phyloP scores from a whole-genome alignment of 1,284 basidiomycete species.

The Xerocomus cyaneibrunnescens region DNA sequence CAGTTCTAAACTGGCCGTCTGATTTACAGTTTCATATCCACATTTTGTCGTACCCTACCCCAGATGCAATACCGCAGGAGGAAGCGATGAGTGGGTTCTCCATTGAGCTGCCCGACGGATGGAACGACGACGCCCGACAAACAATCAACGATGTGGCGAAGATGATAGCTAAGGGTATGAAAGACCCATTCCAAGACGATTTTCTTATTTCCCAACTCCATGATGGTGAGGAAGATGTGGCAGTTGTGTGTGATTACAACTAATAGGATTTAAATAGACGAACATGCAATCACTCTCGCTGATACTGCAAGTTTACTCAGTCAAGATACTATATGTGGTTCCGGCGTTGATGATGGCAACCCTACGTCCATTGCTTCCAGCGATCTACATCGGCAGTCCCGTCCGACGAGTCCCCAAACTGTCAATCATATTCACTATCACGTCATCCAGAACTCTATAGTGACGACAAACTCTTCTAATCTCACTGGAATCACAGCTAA shows the following conservation, averaged over 20 bases:
- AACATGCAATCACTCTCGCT: conserved; percentile 8
- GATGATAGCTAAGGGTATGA: conserved; percentile 1
- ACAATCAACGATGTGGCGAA: conserved; percentile 5
- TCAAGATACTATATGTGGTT: neutral
- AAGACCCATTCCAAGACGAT: conserved; percentile 8
- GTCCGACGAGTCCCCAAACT: neutral
- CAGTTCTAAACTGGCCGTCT: too few relatives aligned
- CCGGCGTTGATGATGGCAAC: neutral
- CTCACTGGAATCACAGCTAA: neutral
- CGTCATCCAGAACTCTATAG: conserved; percentile 7
- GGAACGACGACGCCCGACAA: neutral
- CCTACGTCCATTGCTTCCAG: neutral
- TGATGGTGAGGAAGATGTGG: conserved; percentile 9
- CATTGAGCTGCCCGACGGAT: conserved; percentile 5
- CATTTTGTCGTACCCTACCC: too few relatives aligned
- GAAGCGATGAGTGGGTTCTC: neutral
- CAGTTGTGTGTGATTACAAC: neutral
- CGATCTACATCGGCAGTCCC: neutral
- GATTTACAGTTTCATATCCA: too few relatives aligned
- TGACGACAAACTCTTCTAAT: conserved; percentile 10
- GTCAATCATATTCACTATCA: neutral
- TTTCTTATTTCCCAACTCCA: conserved; percentile 2
- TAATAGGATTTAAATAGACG: conserved; percentile 6
- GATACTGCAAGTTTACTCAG: conserved; percentile 4
- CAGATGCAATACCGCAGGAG: neutral